phyloP scores from a whole-genome alignment of 2,329 filamentous ascomycete species.

The Beauveria caledonica region DNA sequence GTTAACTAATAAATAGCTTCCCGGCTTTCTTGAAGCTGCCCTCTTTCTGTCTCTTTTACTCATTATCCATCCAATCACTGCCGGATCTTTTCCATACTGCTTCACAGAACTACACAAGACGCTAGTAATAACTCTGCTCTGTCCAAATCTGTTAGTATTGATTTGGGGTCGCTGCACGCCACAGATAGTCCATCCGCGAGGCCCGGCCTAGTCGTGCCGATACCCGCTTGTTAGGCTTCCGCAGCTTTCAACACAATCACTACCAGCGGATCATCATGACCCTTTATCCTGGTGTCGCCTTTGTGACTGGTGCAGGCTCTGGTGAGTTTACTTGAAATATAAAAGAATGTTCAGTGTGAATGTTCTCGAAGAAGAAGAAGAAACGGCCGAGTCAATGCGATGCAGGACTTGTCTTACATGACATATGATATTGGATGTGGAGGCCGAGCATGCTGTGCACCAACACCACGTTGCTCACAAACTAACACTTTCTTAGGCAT shows the following conservation, averaged over 20 bases:
- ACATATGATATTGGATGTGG: not conserved
- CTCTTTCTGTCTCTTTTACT: too few species aligned
- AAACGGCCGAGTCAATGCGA: too few species aligned
- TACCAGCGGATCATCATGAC: slow-evolving; percentile 10
- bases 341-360: too few species aligned
- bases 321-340: slow-evolving; percentile 15
- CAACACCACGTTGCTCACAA: not conserved
- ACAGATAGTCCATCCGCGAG: not conserved
- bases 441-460: not conserved
- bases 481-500: slow-evolving; percentile 27
- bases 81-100: too few species aligned
- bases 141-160: too few species aligned
- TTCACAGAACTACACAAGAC: too few species aligned
- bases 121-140: too few species aligned
- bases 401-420: too few species aligned
- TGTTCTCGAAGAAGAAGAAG: too few species aligned
- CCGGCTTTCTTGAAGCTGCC: too few species aligned
- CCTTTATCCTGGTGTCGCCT: slow-evolving; percentile 24
- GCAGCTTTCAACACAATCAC: not conserved
- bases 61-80: too few species aligned
- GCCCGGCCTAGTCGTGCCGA: not conserved
- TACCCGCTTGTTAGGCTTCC: not conserved
- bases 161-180: not conserved
- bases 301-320: slow-evolving; percentile 25
- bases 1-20: not conserved